Base-by-base conservation (phyloP, 176 grass and related monocot genomes). In the barley (Hordeum vulgare) region DNA sequence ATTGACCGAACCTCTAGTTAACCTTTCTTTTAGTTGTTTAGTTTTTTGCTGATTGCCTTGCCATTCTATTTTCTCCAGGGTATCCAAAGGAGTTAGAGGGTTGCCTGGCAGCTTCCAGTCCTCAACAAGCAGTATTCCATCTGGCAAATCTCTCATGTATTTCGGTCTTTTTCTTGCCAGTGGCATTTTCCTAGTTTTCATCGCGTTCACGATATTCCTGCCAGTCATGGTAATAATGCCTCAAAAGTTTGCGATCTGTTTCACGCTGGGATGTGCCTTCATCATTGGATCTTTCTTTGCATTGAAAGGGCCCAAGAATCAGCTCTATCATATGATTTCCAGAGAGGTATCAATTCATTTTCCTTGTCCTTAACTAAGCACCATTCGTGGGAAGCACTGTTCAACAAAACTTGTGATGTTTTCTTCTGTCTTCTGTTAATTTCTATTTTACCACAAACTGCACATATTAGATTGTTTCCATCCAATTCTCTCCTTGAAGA, bases 261-360 rank as follows among this genome's bases (percentile, higher is more conserved):
- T 98, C 85, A 98, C 96, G 0, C 63, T 83, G 84, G 93, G 96
- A 29, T 95, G 93, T 85, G 93, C 88, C 53, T 89, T 86, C 67
- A 95, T 98, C 87, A 88, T 98, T 15, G 96, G 93, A 82, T 98
- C 96, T 41, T 98, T 98, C 88, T 95, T 98, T 80, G 93, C 96
- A 7, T 81, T 98, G 49, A 98, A 98, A 92, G 96, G 93, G 6
- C 91, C 91, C 23, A 95, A 83, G 62, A 95, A 94, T 90, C 96
- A 98, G 84, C 80, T 98, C 6, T 77, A 66, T 75, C 96, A 98
- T 84, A 98, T 98, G 96, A 85, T 92, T 69, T 98, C 96, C 29
- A 91, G 92, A 91, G 96, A 95, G 96, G 93, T 98, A 95, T 28
- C 10, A 3, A 9, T 25, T 79, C 24, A 23, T 74, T 80, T 84